Conservation (phyloP, 1,284 basidiomycete species). For the Jaminaea rosea region DNA sequence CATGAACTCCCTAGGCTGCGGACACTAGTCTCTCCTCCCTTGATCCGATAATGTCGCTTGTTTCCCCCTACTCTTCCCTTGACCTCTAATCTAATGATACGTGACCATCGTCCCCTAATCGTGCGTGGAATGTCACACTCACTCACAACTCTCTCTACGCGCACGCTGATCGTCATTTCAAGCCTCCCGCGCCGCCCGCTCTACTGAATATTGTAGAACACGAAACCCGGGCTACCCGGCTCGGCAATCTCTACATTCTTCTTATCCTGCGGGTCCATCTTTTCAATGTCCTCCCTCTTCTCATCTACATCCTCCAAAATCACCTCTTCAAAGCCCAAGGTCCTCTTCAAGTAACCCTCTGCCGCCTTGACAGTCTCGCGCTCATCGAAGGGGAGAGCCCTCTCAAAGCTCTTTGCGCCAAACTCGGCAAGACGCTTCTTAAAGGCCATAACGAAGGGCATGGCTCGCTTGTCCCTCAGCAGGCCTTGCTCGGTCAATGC, state of each 20-base stretch:
- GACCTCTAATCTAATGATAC: no score
- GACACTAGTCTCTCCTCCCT: no score
- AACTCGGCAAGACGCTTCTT: slow-evolving; percentile 82
- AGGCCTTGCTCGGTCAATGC: slow-evolving; percentile 65
- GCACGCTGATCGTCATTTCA: no score
- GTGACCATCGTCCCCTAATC: no score
- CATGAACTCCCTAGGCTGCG: no score
- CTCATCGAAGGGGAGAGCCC: slow-evolving; percentile 81
- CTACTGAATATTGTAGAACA: background rate
- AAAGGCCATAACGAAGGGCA: slow-evolving; percentile 89
- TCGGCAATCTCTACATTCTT: slow-evolving; percentile 72
- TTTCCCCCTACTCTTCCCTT: no score
- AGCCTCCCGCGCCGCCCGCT: background rate
- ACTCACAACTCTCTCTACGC: no score
- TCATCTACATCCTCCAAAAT: slow-evolving; percentile 66
- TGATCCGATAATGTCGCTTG: no score
- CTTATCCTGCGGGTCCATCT: slow-evolving; percentile 58
- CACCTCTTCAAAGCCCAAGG: slow-evolving; percentile 65
- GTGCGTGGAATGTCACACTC: no score
- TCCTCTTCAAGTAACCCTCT: slow-evolving; percentile 65
- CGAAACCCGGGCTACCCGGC: slow-evolving; percentile 55
- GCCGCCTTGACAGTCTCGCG: slow-evolving; percentile 57
- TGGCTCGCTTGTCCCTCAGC: slow-evolving; percentile 88
- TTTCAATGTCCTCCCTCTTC: slow-evolving; percentile 52
- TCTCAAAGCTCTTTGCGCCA: slow-evolving; percentile 74